Conservation (phyloP, 2,329 filamentous ascomycete species). For the Orbilia javanica region DNA sequence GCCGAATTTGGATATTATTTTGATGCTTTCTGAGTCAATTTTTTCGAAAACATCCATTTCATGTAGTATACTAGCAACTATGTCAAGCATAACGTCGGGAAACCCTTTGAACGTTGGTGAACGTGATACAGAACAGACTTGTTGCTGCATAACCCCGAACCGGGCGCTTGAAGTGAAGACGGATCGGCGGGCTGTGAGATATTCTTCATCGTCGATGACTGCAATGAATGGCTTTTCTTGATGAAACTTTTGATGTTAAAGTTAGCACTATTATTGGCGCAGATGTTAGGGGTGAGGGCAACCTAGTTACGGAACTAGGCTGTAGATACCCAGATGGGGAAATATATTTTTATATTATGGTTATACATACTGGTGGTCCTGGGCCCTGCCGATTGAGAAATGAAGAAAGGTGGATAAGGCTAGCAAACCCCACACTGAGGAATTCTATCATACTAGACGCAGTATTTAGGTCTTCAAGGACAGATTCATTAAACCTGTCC, state of each 20-base stretch:
- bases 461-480: slow-evolving; percentile 17
- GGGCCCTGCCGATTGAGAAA: neutral
- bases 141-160: slow-evolving; percentile 45
- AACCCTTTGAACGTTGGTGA: slow-evolving; percentile 33
- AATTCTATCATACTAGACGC: slow-evolving; percentile 37
- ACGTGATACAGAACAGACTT: slow-evolving; percentile 3
- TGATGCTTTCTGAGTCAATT: neutral
- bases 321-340: neutral
- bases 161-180: slow-evolving; percentile 18
- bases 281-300: neutral
- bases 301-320: no score
- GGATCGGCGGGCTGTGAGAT: slow-evolving; percentile 23
- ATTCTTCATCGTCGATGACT: slow-evolving; percentile 39
- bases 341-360: no score
- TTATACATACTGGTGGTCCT: slow-evolving; percentile 14
- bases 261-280: no score
- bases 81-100: neutral
- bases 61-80: neutral
- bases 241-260: slow-evolving; percentile 3
- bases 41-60: neutral
- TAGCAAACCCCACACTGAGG: slow-evolving; percentile 32
- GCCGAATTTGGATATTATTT: neutral
- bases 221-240: slow-evolving; percentile 30
- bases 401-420: slow-evolving; percentile 21
- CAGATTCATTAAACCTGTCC: neutral